Base-by-base conservation (phyloP, 208 protist genomes). In the Acanthamoeba lenticulata region DNA sequence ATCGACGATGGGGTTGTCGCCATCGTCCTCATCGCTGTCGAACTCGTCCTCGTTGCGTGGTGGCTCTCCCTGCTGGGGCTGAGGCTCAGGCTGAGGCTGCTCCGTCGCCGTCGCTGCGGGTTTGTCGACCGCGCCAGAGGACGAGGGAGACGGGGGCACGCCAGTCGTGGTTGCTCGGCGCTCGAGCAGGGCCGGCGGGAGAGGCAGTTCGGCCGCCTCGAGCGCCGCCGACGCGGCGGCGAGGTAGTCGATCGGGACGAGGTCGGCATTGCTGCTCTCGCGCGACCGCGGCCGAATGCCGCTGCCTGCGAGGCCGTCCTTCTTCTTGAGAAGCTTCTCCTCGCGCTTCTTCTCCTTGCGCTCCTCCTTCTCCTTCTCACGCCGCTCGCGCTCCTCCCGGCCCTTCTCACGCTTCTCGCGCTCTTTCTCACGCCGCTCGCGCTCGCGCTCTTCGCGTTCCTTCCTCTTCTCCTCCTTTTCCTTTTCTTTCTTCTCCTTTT, bases 341-440 rank as follows among this genome's bases (percentile, higher is more conserved):
- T 88, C 36, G 19, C 57, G 49, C n/a, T 60, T 88, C 79, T 88
- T 57, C 32, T 88, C 36, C 79, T 88, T 88, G 34, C 40, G 34
- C 79, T 88, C 47, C 32, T 88, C 79, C 36, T 88, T 60, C 79
- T 88, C 79, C 79, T 88, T 60, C 36, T 88, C 79, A 19, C 9
- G 21, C 9, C 47, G 24, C 79, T 88, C 45, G 44, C 79, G 40
- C 36, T 60, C 47, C 45, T 88, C 79, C 13, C 47, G 1, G 24
- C 47, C 47, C 79, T 88, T 88, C 79, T 60, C 45, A 19, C 40
- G 24, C 45, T 57, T 88, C 45, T 88, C 47, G 0, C 79, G 40
- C 27, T 88, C 40, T 38, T 40, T 47, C 47, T 60, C 47, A 2
- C 45, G 29, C 32, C 45, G 5, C 47, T 88, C 40, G 9, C 36